Base-by-base conservation (phyloP, 768 basidiomycete species). In the Russula sp. region DNA sequence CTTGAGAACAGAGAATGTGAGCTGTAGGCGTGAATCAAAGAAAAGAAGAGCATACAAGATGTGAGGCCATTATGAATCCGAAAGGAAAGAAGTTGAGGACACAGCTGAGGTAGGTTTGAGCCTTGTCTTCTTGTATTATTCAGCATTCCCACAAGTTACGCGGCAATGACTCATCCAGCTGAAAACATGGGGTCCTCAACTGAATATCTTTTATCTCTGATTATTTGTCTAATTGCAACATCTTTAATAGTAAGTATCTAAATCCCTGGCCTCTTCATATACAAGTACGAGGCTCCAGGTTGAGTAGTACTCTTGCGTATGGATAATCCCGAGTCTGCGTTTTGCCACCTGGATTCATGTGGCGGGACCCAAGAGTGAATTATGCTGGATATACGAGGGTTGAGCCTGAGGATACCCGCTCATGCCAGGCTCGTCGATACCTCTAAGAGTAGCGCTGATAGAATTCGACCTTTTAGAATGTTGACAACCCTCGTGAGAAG, bases 21-120 rank as follows among this genome's bases (percentile, higher is more conserved):
- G 35, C 36, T 20, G 36, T 22, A 4, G 52, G 5, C 25, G 18
- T 3, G 20, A 14, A 50, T 42, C 35, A 49, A 32, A 57, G 13
- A 47, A 14, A 63, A 41, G 13, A 42, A 25, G 58, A 59, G 73
- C 83, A 36, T 67, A 90, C 90, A 78, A 93, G 77, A 78, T 93
- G 90, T 38, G 90, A 92, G 49, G 90, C 81, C 81, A 82, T 82
- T 61, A 38, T 73, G 64, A 13, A 34, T 18, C 46, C 41, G 34
- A 7, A 43, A 16, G 39, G 29, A 25, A 38, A 14, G 34, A 25
- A n/a, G 25, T 10, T 22, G 13, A n/a, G 14, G 53, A 20, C 22
- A 29, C 25, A 29, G 25, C 25, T 25, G 22, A 46, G 22, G 3
- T 14, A 8, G 14, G 25, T 47, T 29, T 11, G 45, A 1, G n/a